phyloP scores from a whole-genome alignment of 805 yeast genomes.

The Saccharomyces mikatae region DNA sequence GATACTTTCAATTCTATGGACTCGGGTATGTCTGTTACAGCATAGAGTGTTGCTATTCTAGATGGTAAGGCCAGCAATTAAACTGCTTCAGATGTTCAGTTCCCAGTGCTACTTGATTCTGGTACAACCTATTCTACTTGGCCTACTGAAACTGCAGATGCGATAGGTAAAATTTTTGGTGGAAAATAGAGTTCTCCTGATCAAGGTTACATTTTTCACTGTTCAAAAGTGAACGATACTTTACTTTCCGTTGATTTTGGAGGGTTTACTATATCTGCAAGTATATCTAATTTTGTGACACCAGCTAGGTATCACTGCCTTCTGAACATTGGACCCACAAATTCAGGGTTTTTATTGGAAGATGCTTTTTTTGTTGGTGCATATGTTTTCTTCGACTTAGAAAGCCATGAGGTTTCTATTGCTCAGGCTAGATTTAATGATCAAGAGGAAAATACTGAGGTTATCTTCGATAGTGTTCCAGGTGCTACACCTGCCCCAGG shows the following conservation, averaged over 20 bases:
- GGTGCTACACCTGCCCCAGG: slow-evolving; percentile 39
- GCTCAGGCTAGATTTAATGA: slow-evolving; percentile 36
- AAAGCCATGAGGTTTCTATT: slow-evolving; percentile 45
- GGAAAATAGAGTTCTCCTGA: slow-evolving; percentile 16
- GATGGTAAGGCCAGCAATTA: slow-evolving; percentile 8
- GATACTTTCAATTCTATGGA: background rate
- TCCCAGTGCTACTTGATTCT: slow-evolving; percentile 32
- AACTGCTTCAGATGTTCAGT: background rate
- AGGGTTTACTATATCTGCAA: slow-evolving; percentile 47
- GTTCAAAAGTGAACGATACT: background rate
- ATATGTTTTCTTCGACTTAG: slow-evolving; percentile 61
- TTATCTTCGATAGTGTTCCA: slow-evolving; percentile 38
- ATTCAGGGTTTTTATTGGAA: slow-evolving; percentile 40
- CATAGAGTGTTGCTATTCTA: slow-evolving; percentile 4
- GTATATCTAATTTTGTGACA: slow-evolving; percentile 32
- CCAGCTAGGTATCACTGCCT: slow-evolving; percentile 32
- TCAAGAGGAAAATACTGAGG: slow-evolving; percentile 37
- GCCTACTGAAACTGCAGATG: slow-evolving; percentile 27
- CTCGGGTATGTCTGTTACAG: slow-evolving; percentile 9
- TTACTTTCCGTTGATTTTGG: slow-evolving; percentile 30
- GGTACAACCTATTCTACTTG: slow-evolving; percentile 34
- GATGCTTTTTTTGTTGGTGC: slow-evolving; percentile 58
- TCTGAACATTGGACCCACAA: slow-evolving; percentile 32
- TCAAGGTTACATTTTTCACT: background rate
- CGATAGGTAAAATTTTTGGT: slow-evolving; percentile 30